Evolutionary conservation across 2,329 filamentous ascomycete genomes (phyloP).

Genomic region (Botrytis deweyae): DNA sequence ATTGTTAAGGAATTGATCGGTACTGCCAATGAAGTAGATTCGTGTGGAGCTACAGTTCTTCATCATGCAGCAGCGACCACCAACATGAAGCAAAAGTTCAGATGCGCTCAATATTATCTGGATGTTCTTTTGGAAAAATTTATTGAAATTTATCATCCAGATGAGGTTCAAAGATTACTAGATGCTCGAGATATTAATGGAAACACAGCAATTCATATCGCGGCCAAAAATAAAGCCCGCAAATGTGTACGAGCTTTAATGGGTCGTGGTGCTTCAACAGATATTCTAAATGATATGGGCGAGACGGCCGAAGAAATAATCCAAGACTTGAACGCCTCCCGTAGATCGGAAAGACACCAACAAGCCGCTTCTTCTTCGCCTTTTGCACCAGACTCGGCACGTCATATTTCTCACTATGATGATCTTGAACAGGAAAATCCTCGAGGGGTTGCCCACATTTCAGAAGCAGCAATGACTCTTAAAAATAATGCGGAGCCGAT

Average conservation of each 20-base stretch:
- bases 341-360: slow-evolving; percentile 50
- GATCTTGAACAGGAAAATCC: slow-evolving; percentile 24
- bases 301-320: slow-evolving; percentile 84
- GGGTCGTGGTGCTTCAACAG: slow-evolving; percentile 76
- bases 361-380: slow-evolving; percentile 71
- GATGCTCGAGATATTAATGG: slow-evolving; percentile 82
- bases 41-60: slow-evolving; percentile 81
- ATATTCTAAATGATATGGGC: slow-evolving; percentile 78
- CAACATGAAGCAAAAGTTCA: slow-evolving; percentile 77
- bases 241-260: slow-evolving; percentile 83
- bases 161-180: slow-evolving; percentile 74
- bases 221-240: slow-evolving; percentile 78
- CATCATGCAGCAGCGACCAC: slow-evolving; percentile 93
- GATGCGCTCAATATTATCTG: slow-evolving; percentile 88
- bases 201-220: slow-evolving; percentile 77
- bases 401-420: slow-evolving; percentile 54
- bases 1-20: slow-evolving; percentile 81
- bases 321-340: slow-evolving; percentile 67
- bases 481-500: slow-evolving; percentile 68
- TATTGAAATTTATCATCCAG: slow-evolving; percentile 71
- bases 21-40: slow-evolving; percentile 78
- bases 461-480: slow-evolving; percentile 66
- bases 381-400: slow-evolving; percentile 61
- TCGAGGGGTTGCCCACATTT: slow-evolving; percentile 46
- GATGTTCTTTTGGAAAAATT: slow-evolving; percentile 88